Percentiles rank a stretch among this genome's conserved stretches.
Conservation (phyloP, 345 rosid species). For the Salix caprea region DNA sequence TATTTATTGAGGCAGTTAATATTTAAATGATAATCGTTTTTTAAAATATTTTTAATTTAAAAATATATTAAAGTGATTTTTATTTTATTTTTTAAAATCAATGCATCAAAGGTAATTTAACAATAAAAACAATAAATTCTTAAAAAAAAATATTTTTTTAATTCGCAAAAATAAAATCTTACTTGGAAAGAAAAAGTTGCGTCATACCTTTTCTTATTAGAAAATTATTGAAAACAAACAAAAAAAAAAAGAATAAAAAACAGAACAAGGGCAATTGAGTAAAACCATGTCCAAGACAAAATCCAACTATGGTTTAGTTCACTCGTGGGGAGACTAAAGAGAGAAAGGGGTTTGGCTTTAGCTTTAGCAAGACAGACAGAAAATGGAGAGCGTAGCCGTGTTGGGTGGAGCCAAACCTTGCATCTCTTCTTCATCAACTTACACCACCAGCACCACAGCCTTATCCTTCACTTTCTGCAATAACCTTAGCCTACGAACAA, state of each 20-base stretch:
- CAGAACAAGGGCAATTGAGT: slow-evolving; percentile 3
- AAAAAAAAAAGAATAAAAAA: neutral
- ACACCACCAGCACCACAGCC: slow-evolving; percentile 7
- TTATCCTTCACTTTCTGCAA: slow-evolving; percentile 15
- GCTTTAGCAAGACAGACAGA: neutral
- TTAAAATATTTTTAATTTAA: too few relatives aligned
- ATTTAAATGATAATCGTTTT: too few relatives aligned
- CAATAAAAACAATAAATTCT: too few relatives aligned
- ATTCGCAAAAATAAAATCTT: too few relatives aligned
- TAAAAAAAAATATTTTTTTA: too few relatives aligned
- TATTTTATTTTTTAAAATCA: too few relatives aligned
- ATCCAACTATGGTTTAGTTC: too few relatives aligned
- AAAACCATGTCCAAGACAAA: neutral
- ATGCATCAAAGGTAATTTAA: too few relatives aligned
- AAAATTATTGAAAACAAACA: neutral
- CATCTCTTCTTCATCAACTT: slow-evolving; percentile 10
- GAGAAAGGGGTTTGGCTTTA: neutral
- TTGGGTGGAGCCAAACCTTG: slow-evolving; percentile 15
- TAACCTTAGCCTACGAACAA: slow-evolving; percentile 25
- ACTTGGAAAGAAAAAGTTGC: too few relatives aligned
- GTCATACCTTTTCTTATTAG: too few relatives aligned
- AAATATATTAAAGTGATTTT: too few relatives aligned
- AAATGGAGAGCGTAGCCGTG: slow-evolving; percentile 37
- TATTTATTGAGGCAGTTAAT: too few relatives aligned
- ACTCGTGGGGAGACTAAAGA: neutral